phyloP scores from a whole-genome alignment of 352 stramenopile genomes.

The Nothophytophthora sp. region DNA sequence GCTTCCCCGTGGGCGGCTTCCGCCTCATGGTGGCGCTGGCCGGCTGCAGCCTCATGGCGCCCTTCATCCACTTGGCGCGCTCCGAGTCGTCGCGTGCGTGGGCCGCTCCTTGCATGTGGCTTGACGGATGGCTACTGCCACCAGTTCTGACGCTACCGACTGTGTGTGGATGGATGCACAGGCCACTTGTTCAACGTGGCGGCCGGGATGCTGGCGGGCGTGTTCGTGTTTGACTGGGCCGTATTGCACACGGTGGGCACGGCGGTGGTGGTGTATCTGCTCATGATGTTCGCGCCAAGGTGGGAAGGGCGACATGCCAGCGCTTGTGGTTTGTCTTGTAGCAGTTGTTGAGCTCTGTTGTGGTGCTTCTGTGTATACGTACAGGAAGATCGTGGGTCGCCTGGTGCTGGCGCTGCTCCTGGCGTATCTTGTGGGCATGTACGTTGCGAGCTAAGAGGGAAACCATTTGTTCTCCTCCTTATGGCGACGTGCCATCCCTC shows the following conservation, averaged over 20 bases:
- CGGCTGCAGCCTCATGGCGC: conserved; percentile 65
- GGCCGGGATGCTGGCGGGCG: conserved; percentile 57
- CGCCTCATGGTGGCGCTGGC: conserved; percentile 76
- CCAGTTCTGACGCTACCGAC: conserved; percentile 2
- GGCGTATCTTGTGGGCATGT: conserved; percentile 71
- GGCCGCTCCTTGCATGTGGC: background rate
- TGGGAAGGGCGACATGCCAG: conserved; percentile 12
- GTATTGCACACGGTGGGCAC: conserved; percentile 76
- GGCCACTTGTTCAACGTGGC: conserved; percentile 76
- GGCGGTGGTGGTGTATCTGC: conserved; percentile 57
- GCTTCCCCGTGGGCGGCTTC: conserved; percentile 79
- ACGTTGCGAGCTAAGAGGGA: conserved; percentile 1
- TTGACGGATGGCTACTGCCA: background rate
- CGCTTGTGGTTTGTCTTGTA: background rate
- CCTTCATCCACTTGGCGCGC: conserved; percentile 58
- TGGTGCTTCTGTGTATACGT: conserved; percentile 3
- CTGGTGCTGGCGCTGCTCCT: conserved; percentile 64
- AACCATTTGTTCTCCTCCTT: background rate
- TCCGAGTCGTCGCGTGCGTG: conserved; percentile 63
- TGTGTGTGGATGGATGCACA: conserved; percentile 17
- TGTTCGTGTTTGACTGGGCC: conserved; percentile 83
- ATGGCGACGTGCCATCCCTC: too few species aligned
- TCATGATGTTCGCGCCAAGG: conserved; percentile 70
- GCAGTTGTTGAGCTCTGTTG: conserved; percentile 1
- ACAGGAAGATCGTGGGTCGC: conserved; percentile 64